Evolutionary conservation across 2,329 filamentous ascomycete species (phyloP), one percentile per base, ranked within the genome.

Genomic region (Fusarium sp.): DNA sequence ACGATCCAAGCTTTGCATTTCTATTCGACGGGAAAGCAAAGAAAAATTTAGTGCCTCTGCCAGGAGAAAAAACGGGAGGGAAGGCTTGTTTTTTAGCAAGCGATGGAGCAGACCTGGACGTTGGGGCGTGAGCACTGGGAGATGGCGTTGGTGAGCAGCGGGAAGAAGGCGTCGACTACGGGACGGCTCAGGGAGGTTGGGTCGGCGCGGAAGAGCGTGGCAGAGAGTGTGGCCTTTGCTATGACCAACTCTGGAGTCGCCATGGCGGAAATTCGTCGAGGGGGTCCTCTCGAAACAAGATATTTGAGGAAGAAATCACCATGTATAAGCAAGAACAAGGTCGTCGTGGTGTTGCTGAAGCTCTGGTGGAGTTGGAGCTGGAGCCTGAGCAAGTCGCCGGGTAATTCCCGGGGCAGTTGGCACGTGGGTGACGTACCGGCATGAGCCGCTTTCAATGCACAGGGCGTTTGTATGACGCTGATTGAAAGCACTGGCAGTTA

Each of bases 1-100:
- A 95, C 84, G 79, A 96, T 92, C 94, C 94, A 97, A 84, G 89
- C 87, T 89, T 95, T 97, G 89, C 93, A 95, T 87, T 90, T 93
- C 95, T 97, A 90, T 84, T 67, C 76, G 76, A 82, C 68, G 73
- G 70, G 75, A 69, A 75, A 70, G 62, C 70, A 61, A 65, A 52
- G 24, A 58, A 78, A 76, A 77, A 67, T 78, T 78, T 78, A 79
- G 77, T 77, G 74, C 69, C 71, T 78, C 75, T 79, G 74, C 62
- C 69, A 66, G 68, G 57, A 71, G 69, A 38, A 34, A 56, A 34
- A 56, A 56, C 71, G 63, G 69, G 69, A 71, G 74, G 76, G 74
- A 78, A 78, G 71, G 72, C 74, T 76, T 57, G 50, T 71, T 73
- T 52, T 52, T 29, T 24, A 42, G 42, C 70, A 73, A 79, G 76